Percentiles rank a stretch among this genome's conserved stretches.
Conservation (phyloP, 352 stramenopile species). For the Aphanomyces euteiches region DNA sequence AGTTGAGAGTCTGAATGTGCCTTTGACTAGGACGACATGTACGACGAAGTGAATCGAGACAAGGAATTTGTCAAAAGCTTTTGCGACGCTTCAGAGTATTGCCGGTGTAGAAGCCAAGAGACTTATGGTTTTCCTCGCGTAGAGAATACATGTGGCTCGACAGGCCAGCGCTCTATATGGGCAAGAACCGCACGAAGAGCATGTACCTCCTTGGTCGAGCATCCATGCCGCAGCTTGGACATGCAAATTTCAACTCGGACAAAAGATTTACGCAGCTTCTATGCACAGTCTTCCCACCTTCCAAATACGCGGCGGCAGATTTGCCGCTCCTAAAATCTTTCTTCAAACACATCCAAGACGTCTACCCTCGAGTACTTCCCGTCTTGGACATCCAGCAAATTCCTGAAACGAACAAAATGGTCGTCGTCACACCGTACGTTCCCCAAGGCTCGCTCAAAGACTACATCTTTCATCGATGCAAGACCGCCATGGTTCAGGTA, state of each 20-base stretch:
- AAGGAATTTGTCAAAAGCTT: conserved; percentile 11
- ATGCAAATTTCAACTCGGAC: neutral
- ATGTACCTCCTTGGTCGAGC: conserved; percentile 22
- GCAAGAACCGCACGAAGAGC: conserved; percentile 15
- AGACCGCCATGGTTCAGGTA: conserved; percentile 17
- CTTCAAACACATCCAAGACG: neutral
- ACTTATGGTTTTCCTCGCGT: neutral
- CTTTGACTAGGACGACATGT: neutral
- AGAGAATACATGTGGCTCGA: conserved; percentile 20
- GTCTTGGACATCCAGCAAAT: conserved; percentile 12
- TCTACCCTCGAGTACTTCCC: conserved; percentile 10
- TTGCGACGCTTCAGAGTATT: conserved; percentile 10
- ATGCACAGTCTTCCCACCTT: conserved; percentile 4
- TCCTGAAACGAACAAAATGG: neutral
- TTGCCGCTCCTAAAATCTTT: neutral
- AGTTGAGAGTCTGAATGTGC: neutral
- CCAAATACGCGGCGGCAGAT: neutral
- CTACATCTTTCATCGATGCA: conserved; percentile 21
- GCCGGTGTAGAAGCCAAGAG: too few species aligned
- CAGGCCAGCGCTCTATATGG: conserved; percentile 24
- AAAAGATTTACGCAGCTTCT: neutral
- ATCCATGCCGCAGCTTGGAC: neutral
- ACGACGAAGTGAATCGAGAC: conserved; percentile 5
- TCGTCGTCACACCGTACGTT: conserved; percentile 12
- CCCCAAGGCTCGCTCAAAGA: conserved; percentile 25